These are phyloP conservation scores for Gaeumannomyces tritici DNA, from an alignment of 2,329 filamentous ascomycete species.

Conservation along the genomic window DNA sequence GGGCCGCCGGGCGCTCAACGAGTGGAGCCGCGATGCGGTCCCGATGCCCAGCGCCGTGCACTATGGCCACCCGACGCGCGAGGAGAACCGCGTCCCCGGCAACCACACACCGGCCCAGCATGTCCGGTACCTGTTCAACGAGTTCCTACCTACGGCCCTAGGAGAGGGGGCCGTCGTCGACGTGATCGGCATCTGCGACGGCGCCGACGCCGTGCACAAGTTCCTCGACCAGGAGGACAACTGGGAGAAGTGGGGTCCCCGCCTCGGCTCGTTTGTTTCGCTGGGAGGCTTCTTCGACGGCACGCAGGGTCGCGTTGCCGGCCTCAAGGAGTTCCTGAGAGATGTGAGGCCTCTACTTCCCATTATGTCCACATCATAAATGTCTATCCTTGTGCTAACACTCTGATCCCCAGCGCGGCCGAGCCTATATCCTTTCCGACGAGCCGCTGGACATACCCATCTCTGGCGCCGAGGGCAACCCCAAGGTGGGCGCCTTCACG, in stretches of 20 bases:
- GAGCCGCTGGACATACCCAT: slow-evolving; percentile 43
- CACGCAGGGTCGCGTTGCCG: slow-evolving; percentile 28
- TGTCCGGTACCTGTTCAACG: slow-evolving; percentile 55
- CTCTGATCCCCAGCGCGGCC: slow-evolving; percentile 35
- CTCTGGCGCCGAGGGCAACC: slow-evolving; percentile 39
- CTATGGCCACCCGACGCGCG: slow-evolving; percentile 36
- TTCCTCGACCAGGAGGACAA: slow-evolving; percentile 48
- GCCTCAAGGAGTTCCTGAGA: slow-evolving; percentile 38
- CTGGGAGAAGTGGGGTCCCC: slow-evolving; percentile 33
- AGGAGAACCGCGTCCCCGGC: slow-evolving; percentile 51
- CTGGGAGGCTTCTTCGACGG: slow-evolving; percentile 35
- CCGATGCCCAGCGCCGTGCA: slow-evolving; percentile 57
- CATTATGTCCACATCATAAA: neutral
- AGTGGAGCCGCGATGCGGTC: slow-evolving; percentile 43
- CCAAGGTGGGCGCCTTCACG: slow-evolving; percentile 25
- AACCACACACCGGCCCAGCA: slow-evolving; percentile 53
- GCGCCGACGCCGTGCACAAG: slow-evolving; percentile 44
- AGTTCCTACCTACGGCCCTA: slow-evolving; percentile 41
- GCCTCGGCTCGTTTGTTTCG: slow-evolving; percentile 38
- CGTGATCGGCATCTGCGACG: slow-evolving; percentile 62
- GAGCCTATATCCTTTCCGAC: slow-evolving; percentile 49
- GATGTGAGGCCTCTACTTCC: slow-evolving; percentile 28
- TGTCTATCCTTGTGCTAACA: slow-evolving; percentile 13
- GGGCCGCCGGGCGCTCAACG: slow-evolving; percentile 48
- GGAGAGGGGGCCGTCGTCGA: slow-evolving; percentile 48